Conservation (phyloP, 148 eudicot genomes). For the Camellia lanceoleosa region DNA sequence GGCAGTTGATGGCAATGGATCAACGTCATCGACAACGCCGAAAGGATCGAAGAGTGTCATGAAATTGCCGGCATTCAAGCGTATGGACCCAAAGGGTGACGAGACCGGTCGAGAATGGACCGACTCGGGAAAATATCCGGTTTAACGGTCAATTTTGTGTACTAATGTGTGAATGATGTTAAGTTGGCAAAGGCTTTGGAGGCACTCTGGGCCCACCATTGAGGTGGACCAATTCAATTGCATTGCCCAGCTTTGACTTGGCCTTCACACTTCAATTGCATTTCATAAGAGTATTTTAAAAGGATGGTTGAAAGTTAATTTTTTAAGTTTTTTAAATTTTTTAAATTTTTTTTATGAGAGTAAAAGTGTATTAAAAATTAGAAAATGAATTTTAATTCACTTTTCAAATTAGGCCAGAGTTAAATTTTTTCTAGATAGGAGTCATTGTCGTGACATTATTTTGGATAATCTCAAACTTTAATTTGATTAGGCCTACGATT, state of each 20-base stretch:
- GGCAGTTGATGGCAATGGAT: conserved; percentile 17
- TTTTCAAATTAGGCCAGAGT: too few relatives aligned
- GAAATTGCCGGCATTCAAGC: conserved; percentile 13
- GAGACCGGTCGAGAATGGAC: background rate
- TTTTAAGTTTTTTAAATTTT: too few relatives aligned
- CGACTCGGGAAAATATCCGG: background rate
- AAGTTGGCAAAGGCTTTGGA: background rate
- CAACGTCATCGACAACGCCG: conserved; percentile 9
- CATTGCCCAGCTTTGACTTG: background rate
- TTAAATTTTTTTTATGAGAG: too few relatives aligned
- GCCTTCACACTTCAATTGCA: background rate
- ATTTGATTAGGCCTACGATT: too few relatives aligned
- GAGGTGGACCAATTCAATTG: background rate
- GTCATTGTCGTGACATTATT: too few relatives aligned
- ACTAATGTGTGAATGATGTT: too few relatives aligned
- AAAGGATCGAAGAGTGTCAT: background rate
- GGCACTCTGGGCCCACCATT: background rate
- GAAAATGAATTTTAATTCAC: too few relatives aligned
- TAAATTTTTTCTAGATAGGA: too few relatives aligned
- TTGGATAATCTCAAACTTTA: too few relatives aligned
- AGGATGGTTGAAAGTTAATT: too few relatives aligned
- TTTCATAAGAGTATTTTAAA: too few relatives aligned
- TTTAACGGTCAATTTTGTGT: background rate
- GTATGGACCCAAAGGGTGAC: conserved; percentile 17
- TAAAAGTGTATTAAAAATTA: too few relatives aligned